Conservation (phyloP, 208 protist species). For the Entamoeba dispar region DNA sequence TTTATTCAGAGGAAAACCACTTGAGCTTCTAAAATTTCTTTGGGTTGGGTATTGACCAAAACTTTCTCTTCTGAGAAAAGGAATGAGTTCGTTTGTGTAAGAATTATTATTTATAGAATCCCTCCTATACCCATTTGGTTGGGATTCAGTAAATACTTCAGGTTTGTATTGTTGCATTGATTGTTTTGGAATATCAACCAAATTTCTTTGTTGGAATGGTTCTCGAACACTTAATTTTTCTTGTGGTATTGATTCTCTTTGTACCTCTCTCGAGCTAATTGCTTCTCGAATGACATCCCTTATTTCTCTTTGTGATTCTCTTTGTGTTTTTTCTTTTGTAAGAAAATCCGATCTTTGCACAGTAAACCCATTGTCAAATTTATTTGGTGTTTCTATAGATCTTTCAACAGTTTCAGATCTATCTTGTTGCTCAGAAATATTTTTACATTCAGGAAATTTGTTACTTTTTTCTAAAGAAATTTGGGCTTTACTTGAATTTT, state of each 20-base stretch:
- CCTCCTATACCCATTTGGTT: neutral
- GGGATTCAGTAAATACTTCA: neutral
- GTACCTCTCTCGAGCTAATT: too few species aligned
- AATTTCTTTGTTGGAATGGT: neutral
- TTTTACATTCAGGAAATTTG: neutral
- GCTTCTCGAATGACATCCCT: neutral
- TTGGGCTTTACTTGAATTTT: neutral
- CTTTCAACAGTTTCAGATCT: neutral
- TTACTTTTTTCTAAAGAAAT: neutral
- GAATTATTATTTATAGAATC: neutral
- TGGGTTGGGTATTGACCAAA: neutral
- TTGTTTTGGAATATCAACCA: neutral
- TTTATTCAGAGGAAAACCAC: neutral
- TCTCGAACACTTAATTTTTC: neutral
- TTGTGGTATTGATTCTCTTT: neutral
- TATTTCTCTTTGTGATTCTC: neutral
- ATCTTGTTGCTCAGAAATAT: neutral
- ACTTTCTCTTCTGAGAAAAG: neutral
- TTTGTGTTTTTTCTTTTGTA: neutral
- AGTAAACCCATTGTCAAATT: neutral
- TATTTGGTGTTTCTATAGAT: neutral
- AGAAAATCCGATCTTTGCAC: neutral
- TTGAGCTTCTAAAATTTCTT: neutral
- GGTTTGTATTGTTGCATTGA: too few species aligned
- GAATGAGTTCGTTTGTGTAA: neutral